These are phyloP conservation scores for Penicillium sp. DNA, from an alignment of 2,329 filamentous ascomycete species.

Conservation along the genomic window DNA sequence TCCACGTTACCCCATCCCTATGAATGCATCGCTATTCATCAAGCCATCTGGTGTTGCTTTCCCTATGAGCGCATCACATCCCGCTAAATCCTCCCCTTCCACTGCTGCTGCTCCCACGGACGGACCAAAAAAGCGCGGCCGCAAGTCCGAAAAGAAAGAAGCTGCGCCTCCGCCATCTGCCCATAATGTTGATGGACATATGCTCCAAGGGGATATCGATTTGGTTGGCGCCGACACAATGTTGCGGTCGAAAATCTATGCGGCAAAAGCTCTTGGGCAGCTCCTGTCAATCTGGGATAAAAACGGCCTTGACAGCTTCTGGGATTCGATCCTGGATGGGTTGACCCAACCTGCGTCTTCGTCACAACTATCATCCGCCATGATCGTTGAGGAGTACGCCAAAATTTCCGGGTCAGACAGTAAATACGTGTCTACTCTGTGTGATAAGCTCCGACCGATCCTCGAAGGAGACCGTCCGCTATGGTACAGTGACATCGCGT, in stretches of 20 bases:
- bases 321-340: constrained; percentile 70
- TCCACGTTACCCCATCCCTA: constrained; percentile 85
- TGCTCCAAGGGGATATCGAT: constrained; percentile 97
- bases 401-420: constrained; percentile 51
- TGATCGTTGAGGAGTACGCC: constrained; percentile 88
- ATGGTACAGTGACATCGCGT: constrained; percentile 88
- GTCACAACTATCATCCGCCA: constrained; percentile 80
- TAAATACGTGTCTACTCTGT: constrained; percentile 46
- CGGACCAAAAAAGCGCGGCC: constrained; percentile 73
- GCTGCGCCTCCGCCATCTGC: constrained; percentile 64
- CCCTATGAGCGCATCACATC: constrained; percentile 51
- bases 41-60: constrained; percentile 91
- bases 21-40: constrained; percentile 88
- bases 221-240: constrained; percentile 88
- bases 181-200: constrained; percentile 96
- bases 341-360: constrained; percentile 78
- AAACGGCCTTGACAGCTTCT: constrained; percentile 54
- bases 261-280: constrained; percentile 83
- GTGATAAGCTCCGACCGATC: constrained; percentile 70
- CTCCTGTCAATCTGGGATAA: constrained; percentile 78
- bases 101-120: constrained; percentile 59
- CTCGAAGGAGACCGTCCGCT: constrained; percentile 80
- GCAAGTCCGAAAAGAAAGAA: constrained; percentile 83
- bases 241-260: constrained; percentile 85
- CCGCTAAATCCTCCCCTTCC: constrained; percentile 49